phyloP scores from a whole-genome alignment of 2,329 filamentous ascomycete species.

The Blastomyces gilchristii region DNA sequence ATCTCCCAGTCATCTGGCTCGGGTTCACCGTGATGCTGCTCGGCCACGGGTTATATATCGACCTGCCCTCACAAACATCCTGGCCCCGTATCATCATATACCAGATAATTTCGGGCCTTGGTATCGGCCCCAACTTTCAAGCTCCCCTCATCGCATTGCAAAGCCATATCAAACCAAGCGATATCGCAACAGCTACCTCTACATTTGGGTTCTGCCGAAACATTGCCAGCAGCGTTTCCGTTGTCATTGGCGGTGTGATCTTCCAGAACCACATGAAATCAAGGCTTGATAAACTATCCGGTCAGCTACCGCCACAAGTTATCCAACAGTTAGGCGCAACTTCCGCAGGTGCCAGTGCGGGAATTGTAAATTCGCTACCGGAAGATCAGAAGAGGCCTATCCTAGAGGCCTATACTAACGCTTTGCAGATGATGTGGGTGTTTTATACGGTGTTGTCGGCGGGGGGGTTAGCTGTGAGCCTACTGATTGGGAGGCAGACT shows the following conservation, averaged over 20 bases:
- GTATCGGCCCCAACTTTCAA: slow-evolving; percentile 54
- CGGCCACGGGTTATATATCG: slow-evolving; percentile 56
- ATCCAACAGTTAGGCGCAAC: slow-evolving; percentile 21
- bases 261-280: slow-evolving; percentile 28
- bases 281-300: not conserved
- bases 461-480: slow-evolving; percentile 31
- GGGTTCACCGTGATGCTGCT: slow-evolving; percentile 52
- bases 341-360: slow-evolving; percentile 21
- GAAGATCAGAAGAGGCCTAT: slow-evolving; percentile 29
- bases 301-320: slow-evolving; percentile 21
- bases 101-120: slow-evolving; percentile 50
- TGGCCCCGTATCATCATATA: slow-evolving; percentile 42
- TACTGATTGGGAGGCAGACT: slow-evolving; percentile 30
- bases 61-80: slow-evolving; percentile 44
- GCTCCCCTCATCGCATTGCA: slow-evolving; percentile 54
- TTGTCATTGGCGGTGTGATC: slow-evolving; percentile 48
- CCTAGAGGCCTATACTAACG: slow-evolving; percentile 32
- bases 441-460: slow-evolving; percentile 35
- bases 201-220: slow-evolving; percentile 52
- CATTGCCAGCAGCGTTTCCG: slow-evolving; percentile 46
- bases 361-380: slow-evolving; percentile 26
- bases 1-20: slow-evolving; percentile 49
- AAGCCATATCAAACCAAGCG: slow-evolving; percentile 46
- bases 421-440: slow-evolving; percentile 43
- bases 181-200: slow-evolving; percentile 53